A percentile compares a stretch with the other conserved stretches of the same genome.
phyloP scores from a whole-genome alignment of 129 eudicot genomes.

The Flaveria linearis region DNA sequence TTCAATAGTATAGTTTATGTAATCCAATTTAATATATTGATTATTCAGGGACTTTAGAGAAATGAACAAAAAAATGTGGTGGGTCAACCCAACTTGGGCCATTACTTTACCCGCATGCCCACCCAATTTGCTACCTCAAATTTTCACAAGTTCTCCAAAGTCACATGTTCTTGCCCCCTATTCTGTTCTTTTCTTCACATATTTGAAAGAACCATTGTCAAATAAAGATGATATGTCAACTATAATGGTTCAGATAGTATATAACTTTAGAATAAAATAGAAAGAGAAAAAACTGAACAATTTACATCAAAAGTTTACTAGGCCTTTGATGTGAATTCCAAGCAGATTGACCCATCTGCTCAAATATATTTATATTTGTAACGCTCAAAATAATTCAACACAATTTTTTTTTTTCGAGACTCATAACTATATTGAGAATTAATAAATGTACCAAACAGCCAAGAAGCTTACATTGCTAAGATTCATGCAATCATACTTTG shows the following conservation, averaged over 20 bases:
- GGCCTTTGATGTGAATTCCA: too few relatives aligned
- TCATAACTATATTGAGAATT: not conserved
- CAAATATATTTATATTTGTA: not conserved
- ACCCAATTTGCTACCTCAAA: not conserved
- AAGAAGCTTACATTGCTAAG: conserved; percentile 71
- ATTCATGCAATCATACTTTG: conserved; percentile 95
- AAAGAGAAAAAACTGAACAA: too few relatives aligned
- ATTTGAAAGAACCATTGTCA: conserved; percentile 11
- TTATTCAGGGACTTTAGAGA: not conserved
- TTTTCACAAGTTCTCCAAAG: not conserved
- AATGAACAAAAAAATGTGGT: not conserved
- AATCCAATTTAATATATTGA: conserved; percentile 11
- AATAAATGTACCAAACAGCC: conserved; percentile 25
- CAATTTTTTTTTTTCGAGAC: not conserved
- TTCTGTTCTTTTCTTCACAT: conserved; percentile 16
- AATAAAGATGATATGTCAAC: not conserved
- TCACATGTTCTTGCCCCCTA: not conserved
- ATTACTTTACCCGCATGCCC: not conserved
- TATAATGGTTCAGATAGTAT: not conserved
- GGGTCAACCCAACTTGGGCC: not conserved
- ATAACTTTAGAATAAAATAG: too few relatives aligned
- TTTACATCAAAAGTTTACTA: too few relatives aligned
- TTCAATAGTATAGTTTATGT: not conserved
- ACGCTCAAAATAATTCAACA: not conserved
- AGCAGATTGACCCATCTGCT: too few relatives aligned